Evolutionary conservation across 176 grass and related monocot species (phyloP).

Genomic region (Saccharum officinarum): DNA sequence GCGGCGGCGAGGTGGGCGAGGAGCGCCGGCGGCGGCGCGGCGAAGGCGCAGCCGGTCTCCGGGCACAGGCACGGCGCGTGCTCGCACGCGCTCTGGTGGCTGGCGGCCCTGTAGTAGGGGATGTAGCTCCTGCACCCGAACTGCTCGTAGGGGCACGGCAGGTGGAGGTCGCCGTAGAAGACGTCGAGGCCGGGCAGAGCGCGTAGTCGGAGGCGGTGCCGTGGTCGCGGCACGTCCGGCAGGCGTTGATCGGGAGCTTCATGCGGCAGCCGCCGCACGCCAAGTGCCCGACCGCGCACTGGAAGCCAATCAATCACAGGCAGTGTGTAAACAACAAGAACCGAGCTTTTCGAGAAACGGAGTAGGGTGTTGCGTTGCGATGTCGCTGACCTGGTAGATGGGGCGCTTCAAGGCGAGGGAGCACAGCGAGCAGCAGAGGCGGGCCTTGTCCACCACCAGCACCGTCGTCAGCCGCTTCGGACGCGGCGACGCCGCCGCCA

Average conservation of each 20-base stretch:
- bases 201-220: constrained; percentile 4
- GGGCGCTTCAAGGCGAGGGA: background rate
- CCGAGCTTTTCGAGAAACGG: too few relatives aligned
- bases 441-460: constrained; percentile 6
- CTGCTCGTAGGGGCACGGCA: constrained; percentile 28
- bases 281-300: constrained; percentile 28
- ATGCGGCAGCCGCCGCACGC: background rate
- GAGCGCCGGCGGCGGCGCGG: background rate
- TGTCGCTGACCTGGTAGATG: constrained; percentile 16
- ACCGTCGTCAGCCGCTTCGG: background rate
- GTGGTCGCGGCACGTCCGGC: background rate
- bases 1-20: background rate
- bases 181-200: constrained; percentile 23
- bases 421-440: constrained; percentile 23
- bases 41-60: constrained; percentile 40
- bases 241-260: background rate
- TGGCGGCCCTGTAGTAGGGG: background rate
- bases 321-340: background rate
- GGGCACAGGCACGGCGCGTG: constrained; percentile 35
- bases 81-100: constrained; percentile 19
- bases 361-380: background rate
- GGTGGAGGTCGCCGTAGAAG: background rate
- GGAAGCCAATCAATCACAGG: background rate
- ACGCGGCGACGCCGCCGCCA: background rate
- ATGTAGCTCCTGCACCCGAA: constrained; percentile 17